These are phyloP conservation scores for Linnemannia zychae DNA, from an alignment of 192 early-diverging fungal species.

Conservation along the genomic window DNA sequence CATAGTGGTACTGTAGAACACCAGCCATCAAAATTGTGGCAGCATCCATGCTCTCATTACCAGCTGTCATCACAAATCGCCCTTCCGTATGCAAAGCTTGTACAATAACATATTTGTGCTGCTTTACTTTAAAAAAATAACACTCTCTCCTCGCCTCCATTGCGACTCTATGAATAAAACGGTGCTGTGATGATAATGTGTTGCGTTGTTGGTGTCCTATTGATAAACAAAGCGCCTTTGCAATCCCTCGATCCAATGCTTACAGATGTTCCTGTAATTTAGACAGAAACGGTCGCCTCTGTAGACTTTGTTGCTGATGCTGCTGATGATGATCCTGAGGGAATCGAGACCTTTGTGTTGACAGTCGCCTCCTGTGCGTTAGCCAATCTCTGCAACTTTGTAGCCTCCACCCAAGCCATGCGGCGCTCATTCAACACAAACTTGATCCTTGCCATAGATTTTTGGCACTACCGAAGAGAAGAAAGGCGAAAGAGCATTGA, in stretches of 20 bases:
- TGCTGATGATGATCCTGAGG: conserved; percentile 15
- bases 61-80: not conserved
- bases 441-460: conserved; percentile 88
- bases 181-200: no score
- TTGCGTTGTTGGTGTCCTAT: not conserved
- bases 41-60: not conserved
- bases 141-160: not conserved
- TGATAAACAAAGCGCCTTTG: not conserved
- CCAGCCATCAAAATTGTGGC: not conserved
- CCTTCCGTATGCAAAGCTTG: not conserved
- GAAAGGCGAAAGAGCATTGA: not conserved
- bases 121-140: not conserved
- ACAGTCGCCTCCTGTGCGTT: conserved; percentile 33
- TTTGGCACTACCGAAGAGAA: conserved; percentile 72
- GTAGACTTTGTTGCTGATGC: conserved; percentile 25
- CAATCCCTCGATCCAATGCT: not conserved
- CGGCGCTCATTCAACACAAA: conserved; percentile 83
- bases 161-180: conserved; percentile 10
- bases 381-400: conserved; percentile 37
- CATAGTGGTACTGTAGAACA: not conserved
- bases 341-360: conserved; percentile 34
- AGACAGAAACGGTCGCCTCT: conserved; percentile 13
- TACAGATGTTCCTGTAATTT: not conserved
- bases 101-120: not conserved
- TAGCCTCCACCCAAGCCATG: conserved; percentile 73